These are phyloP conservation scores for Lentinula sp. DNA, from an alignment of 768 basidiomycete species.

Conservation along the genomic window DNA sequence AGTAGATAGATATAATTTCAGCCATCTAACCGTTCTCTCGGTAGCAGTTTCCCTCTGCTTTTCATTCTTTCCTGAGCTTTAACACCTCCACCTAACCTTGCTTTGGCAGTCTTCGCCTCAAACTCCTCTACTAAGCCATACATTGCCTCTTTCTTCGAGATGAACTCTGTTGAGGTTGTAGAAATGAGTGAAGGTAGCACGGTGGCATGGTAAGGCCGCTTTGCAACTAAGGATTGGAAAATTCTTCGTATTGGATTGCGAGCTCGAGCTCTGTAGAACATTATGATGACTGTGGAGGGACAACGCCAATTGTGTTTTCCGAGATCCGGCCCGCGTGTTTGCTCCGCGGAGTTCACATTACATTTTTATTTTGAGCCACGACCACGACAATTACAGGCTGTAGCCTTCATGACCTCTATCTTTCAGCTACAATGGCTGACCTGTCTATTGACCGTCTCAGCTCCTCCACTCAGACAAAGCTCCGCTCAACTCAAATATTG, in stretches of 20 bases:
- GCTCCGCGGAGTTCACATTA: neutral
- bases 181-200: conserved; percentile 71
- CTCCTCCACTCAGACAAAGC: conserved; percentile 52
- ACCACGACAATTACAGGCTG: neutral
- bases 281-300: neutral
- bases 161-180: conserved; percentile 65
- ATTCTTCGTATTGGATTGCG: neutral
- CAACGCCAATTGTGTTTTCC: too few species aligned
- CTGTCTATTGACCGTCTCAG: conserved; percentile 43
- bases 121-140: conserved; percentile 59
- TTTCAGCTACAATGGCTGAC: neutral
- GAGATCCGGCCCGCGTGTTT: neutral
- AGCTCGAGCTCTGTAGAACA: neutral
- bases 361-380: neutral
- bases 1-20: neutral
- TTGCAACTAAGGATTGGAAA: neutral
- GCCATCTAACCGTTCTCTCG: conserved; percentile 66
- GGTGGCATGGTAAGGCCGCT: conserved; percentile 53
- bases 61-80: conserved; percentile 73
- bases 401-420: neutral
- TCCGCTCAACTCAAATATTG: conserved; percentile 81
- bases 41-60: conserved; percentile 74
- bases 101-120: conserved; percentile 50
- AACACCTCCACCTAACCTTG: conserved; percentile 65
- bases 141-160: conserved; percentile 62